Conservation (phyloP, 2,329 filamentous ascomycete genomes). For the Colletotrichum eleusines region DNA sequence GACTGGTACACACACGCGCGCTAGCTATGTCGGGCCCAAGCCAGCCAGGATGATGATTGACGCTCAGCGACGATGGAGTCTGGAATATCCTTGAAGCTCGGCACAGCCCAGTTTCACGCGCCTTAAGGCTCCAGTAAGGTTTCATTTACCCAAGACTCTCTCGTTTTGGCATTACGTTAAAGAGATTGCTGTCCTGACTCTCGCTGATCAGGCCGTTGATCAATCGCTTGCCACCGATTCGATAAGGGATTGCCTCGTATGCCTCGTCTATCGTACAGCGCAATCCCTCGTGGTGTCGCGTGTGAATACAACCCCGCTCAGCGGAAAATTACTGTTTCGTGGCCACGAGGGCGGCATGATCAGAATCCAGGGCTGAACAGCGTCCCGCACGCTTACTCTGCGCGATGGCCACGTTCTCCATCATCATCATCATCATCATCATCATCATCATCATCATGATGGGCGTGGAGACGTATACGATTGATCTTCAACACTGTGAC, state of each 20-base stretch:
- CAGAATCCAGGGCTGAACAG: too few relatives aligned
- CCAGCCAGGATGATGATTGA: neutral
- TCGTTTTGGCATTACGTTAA: neutral
- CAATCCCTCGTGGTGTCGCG: neutral
- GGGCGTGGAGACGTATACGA: neutral
- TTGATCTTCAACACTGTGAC: neutral
- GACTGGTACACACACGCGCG: neutral
- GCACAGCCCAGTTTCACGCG: neutral
- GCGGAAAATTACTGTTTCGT: too few relatives aligned
- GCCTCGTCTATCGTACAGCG: too few relatives aligned
- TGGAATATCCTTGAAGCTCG: neutral
- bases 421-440: too few relatives aligned
- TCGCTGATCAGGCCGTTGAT: neutral
- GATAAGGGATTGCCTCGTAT: neutral
- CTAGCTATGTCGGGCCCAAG: neutral
- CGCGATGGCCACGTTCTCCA: neutral
- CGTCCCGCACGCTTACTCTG: too few relatives aligned
- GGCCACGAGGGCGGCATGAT: too few relatives aligned
- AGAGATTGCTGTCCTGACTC: neutral
- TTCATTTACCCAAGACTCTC: neutral
- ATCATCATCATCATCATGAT: too few relatives aligned
- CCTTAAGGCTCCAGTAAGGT: neutral
- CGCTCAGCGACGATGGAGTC: neutral
- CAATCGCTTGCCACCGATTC: too few relatives aligned
- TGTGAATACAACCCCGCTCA: neutral